Conservation (phyloP, 371 early-diverging fungal genomes). For the Syncephalastrum sp. region DNA sequence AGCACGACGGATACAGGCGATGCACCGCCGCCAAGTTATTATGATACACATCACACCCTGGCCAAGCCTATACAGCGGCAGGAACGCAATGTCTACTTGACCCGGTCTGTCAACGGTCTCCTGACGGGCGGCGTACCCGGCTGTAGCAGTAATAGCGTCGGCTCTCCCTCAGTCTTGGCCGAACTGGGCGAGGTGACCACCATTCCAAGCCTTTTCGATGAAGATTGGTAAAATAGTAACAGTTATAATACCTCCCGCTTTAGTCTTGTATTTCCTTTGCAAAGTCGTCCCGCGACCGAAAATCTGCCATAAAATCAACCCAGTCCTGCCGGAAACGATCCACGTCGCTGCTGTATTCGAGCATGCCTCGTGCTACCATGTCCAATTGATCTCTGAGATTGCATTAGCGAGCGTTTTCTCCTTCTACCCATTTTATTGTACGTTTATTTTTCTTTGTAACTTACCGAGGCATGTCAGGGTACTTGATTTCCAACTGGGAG, state of each 20-base stretch:
- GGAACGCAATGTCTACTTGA: conserved; percentile 10
- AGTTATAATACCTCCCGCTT: background rate
- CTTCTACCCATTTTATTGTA: too few relatives aligned
- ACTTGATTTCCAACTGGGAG: conserved; percentile 73
- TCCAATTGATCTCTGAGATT: conserved; percentile 70
- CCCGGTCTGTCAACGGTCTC: conserved; percentile 4
- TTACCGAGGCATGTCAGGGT: conserved; percentile 83
- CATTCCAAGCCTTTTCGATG: conserved; percentile 9
- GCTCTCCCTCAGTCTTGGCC: conserved; percentile 2
- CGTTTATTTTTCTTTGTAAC: conserved; percentile 3
- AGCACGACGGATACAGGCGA: too few relatives aligned
- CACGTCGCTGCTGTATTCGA: conserved; percentile 75
- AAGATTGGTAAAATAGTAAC: conserved; percentile 3
- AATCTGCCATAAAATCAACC: conserved; percentile 89
- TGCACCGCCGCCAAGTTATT: background rate
- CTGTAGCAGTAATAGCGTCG: background rate
- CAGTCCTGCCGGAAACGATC: conserved; percentile 83
- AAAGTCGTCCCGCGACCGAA: conserved; percentile 18
- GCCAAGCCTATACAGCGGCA: background rate
- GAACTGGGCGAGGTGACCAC: conserved; percentile 11
- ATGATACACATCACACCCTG: background rate
- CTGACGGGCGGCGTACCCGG: background rate
- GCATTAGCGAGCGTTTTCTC: too few relatives aligned
- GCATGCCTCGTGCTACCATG: conserved; percentile 83
- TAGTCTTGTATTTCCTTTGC: background rate